These are phyloP conservation scores for Lachancea nothofagi DNA, from an alignment of 805 yeast genomes.

Conservation along the genomic window DNA sequence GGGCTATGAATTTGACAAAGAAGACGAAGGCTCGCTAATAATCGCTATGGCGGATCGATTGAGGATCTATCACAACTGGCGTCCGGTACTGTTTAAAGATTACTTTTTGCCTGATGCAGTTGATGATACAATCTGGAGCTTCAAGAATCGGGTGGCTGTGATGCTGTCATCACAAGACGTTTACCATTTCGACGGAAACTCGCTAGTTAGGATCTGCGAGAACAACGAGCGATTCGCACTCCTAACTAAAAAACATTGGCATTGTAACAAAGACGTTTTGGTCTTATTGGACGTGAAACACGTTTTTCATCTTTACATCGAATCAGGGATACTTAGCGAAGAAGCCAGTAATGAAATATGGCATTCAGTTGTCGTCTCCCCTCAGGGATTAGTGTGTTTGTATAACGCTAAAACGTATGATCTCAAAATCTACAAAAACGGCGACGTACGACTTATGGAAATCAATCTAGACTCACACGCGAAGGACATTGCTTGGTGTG, in stretches of 20 bases:
- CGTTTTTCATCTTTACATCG: constrained; percentile 16
- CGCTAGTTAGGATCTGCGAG: constrained; percentile 14
- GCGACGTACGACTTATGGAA: constrained; percentile 22
- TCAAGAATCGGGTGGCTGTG: constrained; percentile 19
- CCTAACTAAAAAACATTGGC: constrained; percentile 30
- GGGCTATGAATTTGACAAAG: constrained; percentile 19
- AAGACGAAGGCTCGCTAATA: constrained; percentile 18
- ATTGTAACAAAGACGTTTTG: constrained; percentile 15
- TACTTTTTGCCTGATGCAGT: constrained; percentile 11
- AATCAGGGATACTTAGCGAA: constrained; percentile 6
- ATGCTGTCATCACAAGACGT: constrained; percentile 22
- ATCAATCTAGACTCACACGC: constrained; percentile 33
- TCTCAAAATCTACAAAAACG: constrained; percentile 44
- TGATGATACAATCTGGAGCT: constrained; percentile 30
- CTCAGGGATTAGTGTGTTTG: constrained; percentile 41
- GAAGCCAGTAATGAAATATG: constrained; percentile 20
- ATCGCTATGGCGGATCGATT: constrained; percentile 15
- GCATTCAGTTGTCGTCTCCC: constrained; percentile 27
- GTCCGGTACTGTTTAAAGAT: constrained; percentile 18
- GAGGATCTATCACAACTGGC: constrained; percentile 16
- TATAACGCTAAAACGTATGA: constrained; percentile 38
- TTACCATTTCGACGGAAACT: constrained; percentile 10
- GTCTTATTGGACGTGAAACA: constrained; percentile 24
- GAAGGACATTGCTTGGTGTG: constrained; percentile 68
- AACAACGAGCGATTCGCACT: constrained; percentile 22